Percentiles rank a stretch among this genome's conserved stretches.
phyloP scores from a whole-genome alignment of 1,139 yeast genomes.

The Suhomyces chickasaworum region DNA sequence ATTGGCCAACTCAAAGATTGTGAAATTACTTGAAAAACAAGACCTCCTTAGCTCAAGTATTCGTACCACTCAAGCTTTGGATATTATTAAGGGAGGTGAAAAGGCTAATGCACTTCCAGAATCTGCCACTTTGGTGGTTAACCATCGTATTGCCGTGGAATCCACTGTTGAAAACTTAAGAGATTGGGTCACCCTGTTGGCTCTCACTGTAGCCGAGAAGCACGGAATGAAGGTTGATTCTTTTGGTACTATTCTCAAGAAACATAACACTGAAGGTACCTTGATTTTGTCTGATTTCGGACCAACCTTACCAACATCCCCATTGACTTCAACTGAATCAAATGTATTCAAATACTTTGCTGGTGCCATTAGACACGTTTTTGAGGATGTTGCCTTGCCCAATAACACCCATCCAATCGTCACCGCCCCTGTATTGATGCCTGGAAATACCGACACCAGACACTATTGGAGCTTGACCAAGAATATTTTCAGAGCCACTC shows the following conservation, averaged over 20 bases:
- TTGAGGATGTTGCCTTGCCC: slow-evolving; percentile 43
- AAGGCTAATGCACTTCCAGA: slow-evolving; percentile 46
- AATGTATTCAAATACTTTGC: slow-evolving; percentile 45
- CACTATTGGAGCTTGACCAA: slow-evolving; percentile 75
- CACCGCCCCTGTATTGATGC: slow-evolving; percentile 65
- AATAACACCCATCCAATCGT: slow-evolving; percentile 45
- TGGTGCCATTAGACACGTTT: slow-evolving; percentile 47
- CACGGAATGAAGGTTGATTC: slow-evolving; percentile 20
- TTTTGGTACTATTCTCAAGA: slow-evolving; percentile 23
- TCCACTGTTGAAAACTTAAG: slow-evolving; percentile 26
- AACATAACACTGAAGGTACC: slow-evolving; percentile 26
- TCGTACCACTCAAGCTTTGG: slow-evolving; percentile 38
- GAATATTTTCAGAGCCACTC: slow-evolving; percentile 70
- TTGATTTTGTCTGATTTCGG: slow-evolving; percentile 23
- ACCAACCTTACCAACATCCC: slow-evolving; percentile 35
- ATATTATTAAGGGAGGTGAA: slow-evolving; percentile 37
- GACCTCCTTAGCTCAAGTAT: slow-evolving; percentile 27
- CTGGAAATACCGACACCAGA: slow-evolving; percentile 85
- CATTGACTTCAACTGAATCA: slow-evolving; percentile 38
- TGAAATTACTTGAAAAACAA: slow-evolving; percentile 19
- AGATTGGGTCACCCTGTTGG: slow-evolving; percentile 26
- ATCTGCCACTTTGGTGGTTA: slow-evolving; percentile 29
- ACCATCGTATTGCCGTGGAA: slow-evolving; percentile 38
- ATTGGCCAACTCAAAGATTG: slow-evolving; percentile 28
- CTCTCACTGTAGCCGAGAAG: slow-evolving; percentile 29